Evolutionary conservation across 2,329 filamentous ascomycete species (phyloP), one percentile per base, ranked within the genome.

Genomic region (Xylariales sp.): DNA sequence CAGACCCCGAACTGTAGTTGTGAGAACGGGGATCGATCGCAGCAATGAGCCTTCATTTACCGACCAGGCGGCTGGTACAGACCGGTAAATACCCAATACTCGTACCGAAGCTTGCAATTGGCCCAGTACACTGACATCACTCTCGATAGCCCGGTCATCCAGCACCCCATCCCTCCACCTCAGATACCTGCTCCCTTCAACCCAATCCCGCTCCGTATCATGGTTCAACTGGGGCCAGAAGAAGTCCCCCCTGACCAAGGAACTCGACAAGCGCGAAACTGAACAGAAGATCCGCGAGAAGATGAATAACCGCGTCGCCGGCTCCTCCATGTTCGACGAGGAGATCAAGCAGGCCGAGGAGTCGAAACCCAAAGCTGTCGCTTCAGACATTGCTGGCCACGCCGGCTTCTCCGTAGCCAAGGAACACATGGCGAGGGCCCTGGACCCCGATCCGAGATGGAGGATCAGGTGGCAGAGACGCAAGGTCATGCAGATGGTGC

Each of bases 401-500:
- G 39, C 47, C 20, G 53, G 44, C 44, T 69, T 70, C 37, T 71
- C 76, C 53, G 64, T 58, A 25, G 55, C 48, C 51, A 61, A 64
- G 19, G 69, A 71, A 27, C 73, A 74, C 51, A 76, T 86, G 69
- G 74, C 77, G 42, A 69, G 76, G 43, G 76, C 77, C 20, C 66
- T 88, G 34, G 85, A 95, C 61, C 93, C 93, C 4, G 78, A 85
- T 51, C 89, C 90, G 12, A 66, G 73, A 32, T 74, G 74, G 43
- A 79, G 89, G 44, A 70, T 81, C 40, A 76, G 82, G 44, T 95
- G 86, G 80, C 82, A 95, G 68, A 77, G 87, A 55, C 88, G 84
- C 64, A 88, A 90, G 74, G 78, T 95, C 29, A 84, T 91, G 42
- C 80, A 85, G 51, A 78, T 85, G 61, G 74, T 96, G 36, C 76